Base-by-base conservation (phyloP, 192 early-diverging fungal genomes). In the Helicostylum pulchrum region DNA sequence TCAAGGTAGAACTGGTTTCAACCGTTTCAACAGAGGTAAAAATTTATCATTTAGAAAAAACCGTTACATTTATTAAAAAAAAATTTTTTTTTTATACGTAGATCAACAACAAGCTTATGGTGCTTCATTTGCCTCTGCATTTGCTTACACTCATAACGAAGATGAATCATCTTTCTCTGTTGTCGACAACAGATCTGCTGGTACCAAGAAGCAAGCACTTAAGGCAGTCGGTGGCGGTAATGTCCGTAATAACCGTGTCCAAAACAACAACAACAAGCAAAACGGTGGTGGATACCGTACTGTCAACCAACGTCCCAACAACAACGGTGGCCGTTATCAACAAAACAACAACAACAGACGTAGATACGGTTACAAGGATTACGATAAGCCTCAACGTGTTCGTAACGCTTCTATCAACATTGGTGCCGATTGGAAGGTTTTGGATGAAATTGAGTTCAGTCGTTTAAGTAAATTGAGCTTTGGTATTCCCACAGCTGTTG, bases 101-200 rank as follows among this genome's bases (percentile, higher is more conserved):
- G 78, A 86, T 60, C 76, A 77, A 56, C 87, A 87, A 61, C 87
- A 94, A 77, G 87, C 89, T 3, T 96, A 93, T 74, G 96, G 96
- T 64, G 81, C 86, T 73, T 90, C 87, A 50, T 82, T 87, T 34
- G 85, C 92, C 17, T 88, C 86, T 31, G 85, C 89, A 12, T 99
- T 99, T 72, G 84, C 84, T 51, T 98, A 95, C 81, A 87, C 88
- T 46, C 88, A 89, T 47, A 90, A 83, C 34, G 89, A 93, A 66
- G 96, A 99, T 69, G 97, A 98, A 76, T 85, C 90, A 58, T 89
- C 95, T 5, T 99, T 99, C 87, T 93, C 93, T 19, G 88, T 97
- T 61, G 96, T 95, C 32, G 91, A 93, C 60, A 85, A 82, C 72
- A 84, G 93, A 58, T 77, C 84, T 9, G 71, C 81, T 57, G 77